Evolutionary conservation across 345 rosid genomes (phyloP).

Genomic region (Aquilaria malaccensis): DNA sequence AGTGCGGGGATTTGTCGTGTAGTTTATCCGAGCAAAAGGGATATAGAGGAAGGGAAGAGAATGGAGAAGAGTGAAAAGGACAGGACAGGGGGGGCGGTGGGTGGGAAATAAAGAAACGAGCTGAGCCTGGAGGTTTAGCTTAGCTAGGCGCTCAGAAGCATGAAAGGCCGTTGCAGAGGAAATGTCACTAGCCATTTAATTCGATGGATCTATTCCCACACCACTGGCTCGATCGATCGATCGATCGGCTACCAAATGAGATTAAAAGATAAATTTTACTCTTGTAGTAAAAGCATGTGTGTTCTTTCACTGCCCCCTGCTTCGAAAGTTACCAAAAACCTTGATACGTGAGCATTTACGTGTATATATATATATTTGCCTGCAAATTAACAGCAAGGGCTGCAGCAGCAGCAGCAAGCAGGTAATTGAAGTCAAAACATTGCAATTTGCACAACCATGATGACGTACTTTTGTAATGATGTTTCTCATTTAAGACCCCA

Average conservation of each 20-base stretch:
- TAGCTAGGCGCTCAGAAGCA: slow-evolving; percentile 19
- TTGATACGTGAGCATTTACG: not conserved
- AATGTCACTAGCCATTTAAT: slow-evolving; percentile 18
- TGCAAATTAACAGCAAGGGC: not conserved
- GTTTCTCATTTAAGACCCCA: slow-evolving; percentile 22
- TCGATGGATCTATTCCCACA: not conserved
- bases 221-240: no score
- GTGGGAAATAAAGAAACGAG: slow-evolving; percentile 14
- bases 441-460: slow-evolving; percentile 40
- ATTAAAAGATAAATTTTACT: slow-evolving; percentile 13
- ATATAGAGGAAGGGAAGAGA: slow-evolving; percentile 15
- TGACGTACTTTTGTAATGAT: slow-evolving; percentile 56
- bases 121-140: no score
- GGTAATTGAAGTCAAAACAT: not conserved
- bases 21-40: slow-evolving; percentile 11
- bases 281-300: not conserved
- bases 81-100: slow-evolving; percentile 14
- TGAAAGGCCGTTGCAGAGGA: slow-evolving; percentile 35
- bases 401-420: not conserved
- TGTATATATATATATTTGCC: not conserved
- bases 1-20: slow-evolving; percentile 5
- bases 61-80: slow-evolving; percentile 13
- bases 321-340: slow-evolving; percentile 23
- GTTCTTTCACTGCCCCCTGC: not conserved
- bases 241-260: not conserved